Evolutionary conservation across 441 rosid genomes (phyloP).

Genomic region (Gossypium davidsonii): DNA sequence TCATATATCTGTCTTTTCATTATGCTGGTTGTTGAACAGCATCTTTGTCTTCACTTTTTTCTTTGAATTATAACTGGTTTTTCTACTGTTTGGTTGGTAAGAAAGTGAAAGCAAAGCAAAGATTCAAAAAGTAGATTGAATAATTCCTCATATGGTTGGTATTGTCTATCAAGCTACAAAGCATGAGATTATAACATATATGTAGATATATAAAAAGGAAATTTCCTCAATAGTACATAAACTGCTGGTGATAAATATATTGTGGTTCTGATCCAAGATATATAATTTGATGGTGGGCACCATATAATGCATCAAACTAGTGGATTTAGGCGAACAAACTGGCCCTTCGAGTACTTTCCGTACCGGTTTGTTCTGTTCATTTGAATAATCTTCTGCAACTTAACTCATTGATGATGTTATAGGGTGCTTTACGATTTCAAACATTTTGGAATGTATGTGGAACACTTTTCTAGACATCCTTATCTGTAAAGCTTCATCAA

Average conservation of each 20-base stretch:
- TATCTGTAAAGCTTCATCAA: neutral
- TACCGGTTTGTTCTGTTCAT: neutral
- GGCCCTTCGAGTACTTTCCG: neutral
- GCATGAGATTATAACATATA: neutral
- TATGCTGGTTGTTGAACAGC: neutral
- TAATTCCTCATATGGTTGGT: neutral
- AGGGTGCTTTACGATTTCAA: neutral
- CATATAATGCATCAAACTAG: neutral
- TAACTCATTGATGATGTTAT: constrained; percentile 2
- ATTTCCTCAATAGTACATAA: neutral
- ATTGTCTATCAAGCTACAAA: neutral
- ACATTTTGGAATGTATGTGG: neutral
- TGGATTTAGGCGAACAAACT: neutral
- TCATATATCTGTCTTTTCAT: neutral
- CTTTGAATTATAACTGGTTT: constrained; percentile 2
- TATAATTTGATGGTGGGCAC: neutral
- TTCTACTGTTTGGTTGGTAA: neutral
- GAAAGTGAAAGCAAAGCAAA: constrained; percentile 8
- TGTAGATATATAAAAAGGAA: neutral
- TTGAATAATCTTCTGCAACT: neutral
- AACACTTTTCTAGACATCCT: neutral
- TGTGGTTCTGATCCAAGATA: too few species aligned
- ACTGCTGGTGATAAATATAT: too few species aligned
- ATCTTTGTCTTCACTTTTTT: neutral
- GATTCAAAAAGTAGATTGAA: neutral